Evolutionary conservation across 345 rosid genomes (phyloP), one percentile per base, ranked within the genome.

Genomic region (Garcia nutans): DNA sequence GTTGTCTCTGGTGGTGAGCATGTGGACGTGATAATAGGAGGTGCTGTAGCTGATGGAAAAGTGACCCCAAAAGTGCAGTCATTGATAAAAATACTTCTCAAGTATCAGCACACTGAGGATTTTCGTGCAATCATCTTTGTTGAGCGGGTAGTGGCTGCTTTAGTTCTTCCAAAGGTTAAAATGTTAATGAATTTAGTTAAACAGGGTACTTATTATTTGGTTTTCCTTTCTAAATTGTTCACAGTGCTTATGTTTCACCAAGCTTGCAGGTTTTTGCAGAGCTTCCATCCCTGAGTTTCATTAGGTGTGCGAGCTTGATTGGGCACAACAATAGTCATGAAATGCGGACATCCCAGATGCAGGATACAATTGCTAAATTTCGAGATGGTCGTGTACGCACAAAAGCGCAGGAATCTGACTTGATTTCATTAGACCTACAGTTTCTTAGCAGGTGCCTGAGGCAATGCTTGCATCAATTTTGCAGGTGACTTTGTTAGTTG

Each of bases 41-140:
- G 97, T 26, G 98, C 98, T 68, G 99, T 96, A 73, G 99, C 98
- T 81, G 99, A 96, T 81, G 99, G 98, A 79, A 93, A 96, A 80
- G 99, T 96, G 82, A 93, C 99, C 47, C 99, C 99, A 7, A 96
- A 96, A 84, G 99, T 96, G 74, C 99, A 93, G 62, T 92, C 98
- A 8, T 52, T 96, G 76, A 85, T 93, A 70, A 96, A 96, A 81
- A 83, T 92, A 76, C 98, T 96, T 76, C 92, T 91, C 47, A 85
- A 82, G 81, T 96, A 96, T 89, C 94, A 88, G 81, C 88, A 90
- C 73, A 93, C 98, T 1, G 87, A 92, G 44, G 98, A 96, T 87
- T 96, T 96, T 81, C 99, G 97, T 56, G 99, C 99, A 66, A 96
- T 96, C 82, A 90, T 96, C 82, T 96, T 96, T 83, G 99, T 96